Percentiles rank a stretch among this genome's conserved stretches.
Evolutionary conservation across 495 filamentous ascomycete genomes (phyloP).

Genomic region (Penicillium tannophilum): DNA sequence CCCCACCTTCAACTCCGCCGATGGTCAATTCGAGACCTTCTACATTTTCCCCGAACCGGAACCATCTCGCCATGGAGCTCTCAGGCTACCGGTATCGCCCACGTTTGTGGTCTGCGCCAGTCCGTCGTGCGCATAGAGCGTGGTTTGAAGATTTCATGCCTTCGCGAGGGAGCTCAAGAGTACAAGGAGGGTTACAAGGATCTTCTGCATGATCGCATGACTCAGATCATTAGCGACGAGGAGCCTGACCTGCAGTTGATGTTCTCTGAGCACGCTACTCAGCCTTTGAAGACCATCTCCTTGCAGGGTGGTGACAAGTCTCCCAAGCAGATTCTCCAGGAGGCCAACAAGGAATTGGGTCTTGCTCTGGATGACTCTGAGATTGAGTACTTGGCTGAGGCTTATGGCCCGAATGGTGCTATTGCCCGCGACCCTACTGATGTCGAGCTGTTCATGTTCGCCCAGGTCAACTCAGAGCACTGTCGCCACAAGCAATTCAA

Average conservation of each 20-base stretch:
- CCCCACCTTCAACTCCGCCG: slow-evolving; percentile 43
- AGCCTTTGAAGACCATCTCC: slow-evolving; percentile 69
- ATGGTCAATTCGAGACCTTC: slow-evolving; percentile 53
- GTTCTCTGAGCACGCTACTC: slow-evolving; percentile 75
- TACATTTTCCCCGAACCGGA: slow-evolving; percentile 73
- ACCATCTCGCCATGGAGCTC: slow-evolving; percentile 98
- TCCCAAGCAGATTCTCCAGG: slow-evolving; percentile 71
- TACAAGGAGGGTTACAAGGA: slow-evolving; percentile 65
- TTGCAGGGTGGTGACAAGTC: slow-evolving; percentile 62
- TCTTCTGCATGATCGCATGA: slow-evolving; percentile 89
- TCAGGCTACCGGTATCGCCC: slow-evolving; percentile 88
- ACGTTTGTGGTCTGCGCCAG: slow-evolving; percentile 81
- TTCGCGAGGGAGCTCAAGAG: slow-evolving; percentile 32
- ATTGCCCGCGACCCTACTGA: slow-evolving; percentile 76
- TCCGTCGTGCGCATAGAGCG: slow-evolving; percentile 84
- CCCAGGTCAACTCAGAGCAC: slow-evolving; percentile 74
- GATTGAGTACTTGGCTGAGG: slow-evolving; percentile 89
- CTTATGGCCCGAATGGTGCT: slow-evolving; percentile 71
- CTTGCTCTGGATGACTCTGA: slow-evolving; percentile 85
- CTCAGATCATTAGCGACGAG: slow-evolving; percentile 66
- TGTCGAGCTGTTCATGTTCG: slow-evolving; percentile 98
- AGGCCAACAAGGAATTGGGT: slow-evolving; percentile 79
- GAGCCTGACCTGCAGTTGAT: slow-evolving; percentile 70
- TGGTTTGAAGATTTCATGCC: slow-evolving; percentile 70
- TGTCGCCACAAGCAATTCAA: slow-evolving; percentile 88